Percentiles rank a stretch among this genome's conserved stretches.
Conservation (phyloP, 768 basidiomycete genomes). For the Rhodocollybia butyracea region DNA sequence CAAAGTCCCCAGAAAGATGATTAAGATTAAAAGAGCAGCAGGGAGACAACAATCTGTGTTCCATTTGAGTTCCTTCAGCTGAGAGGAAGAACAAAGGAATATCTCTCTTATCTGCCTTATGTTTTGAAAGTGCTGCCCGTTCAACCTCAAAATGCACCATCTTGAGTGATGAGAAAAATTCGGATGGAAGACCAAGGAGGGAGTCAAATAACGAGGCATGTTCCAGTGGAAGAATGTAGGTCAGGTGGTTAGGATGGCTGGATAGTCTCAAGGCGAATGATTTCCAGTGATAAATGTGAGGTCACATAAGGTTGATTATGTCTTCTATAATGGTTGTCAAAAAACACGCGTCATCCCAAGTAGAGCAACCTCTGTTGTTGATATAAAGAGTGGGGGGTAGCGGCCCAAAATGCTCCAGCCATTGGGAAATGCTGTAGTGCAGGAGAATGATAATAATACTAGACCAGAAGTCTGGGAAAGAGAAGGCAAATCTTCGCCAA, state of each 20-base stretch:
- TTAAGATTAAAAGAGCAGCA: neutral
- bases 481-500: neutral
- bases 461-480: conserved; percentile 1
- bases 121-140: neutral
- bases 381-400: neutral
- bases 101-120: neutral
- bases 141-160: neutral
- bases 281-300: neutral
- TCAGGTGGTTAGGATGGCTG: too few relatives aligned
- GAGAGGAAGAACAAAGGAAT: neutral
- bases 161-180: neutral
- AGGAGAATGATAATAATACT: neutral
- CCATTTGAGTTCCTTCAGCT: neutral
- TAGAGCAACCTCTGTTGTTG: neutral
- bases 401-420: neutral
- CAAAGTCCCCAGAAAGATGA: neutral
- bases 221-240: too few relatives aligned
- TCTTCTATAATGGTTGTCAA: neutral
- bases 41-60: neutral
- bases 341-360: too few relatives aligned
- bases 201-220: too few relatives aligned
- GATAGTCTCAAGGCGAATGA: neutral
- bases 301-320: neutral
- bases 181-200: neutral
- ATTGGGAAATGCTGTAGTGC: neutral